Evolutionary conservation across 2,329 filamentous ascomycete species (phyloP), one percentile per base, ranked within the genome.

Genomic region (Cyphellophora europaea): DNA sequence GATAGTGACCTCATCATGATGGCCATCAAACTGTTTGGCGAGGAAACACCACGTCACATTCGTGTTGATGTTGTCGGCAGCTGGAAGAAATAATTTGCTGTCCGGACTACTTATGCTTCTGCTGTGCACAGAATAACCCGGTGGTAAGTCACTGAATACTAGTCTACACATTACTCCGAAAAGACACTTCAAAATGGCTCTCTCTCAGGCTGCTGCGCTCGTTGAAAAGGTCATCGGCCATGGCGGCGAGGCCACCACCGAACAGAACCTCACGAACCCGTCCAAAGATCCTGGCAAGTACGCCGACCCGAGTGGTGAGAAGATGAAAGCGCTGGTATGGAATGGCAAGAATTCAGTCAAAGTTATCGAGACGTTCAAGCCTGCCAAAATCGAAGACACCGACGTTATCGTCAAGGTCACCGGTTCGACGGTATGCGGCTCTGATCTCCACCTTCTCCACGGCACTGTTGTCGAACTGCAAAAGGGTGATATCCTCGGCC

Each of bases 351-450:
- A 87, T 51, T 74, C 66, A 18, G 83, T 93, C 30, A 61, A 82
- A 2, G 79, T 93, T 11, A 77, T 77, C 32, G 72, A 85, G 19
- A 72, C 74, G 4, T 72, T 80, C 1, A 80, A 77, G 48, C 85
- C 86, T 2, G 77, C 71, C 49, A 67, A 91, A 18, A 56, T 89
- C 16, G 83, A 91, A 54, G 70, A 76, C 28, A 63, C 65, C 33
- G 86, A 93, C 53, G 83, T 88, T 8, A 86, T 93, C 40, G 65
- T 91, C 47, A 86, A 80, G 53, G 73, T 93, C 19, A 93, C 74
- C 5, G 74, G 74, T 21, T 72, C 64, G 41, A 77, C 74, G 2
- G 70, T 78, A 27, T 77, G 74, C 53, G 74, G 74, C 21, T 73
- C 67, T 30, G 74, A 77, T 46, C 58, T 78, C 11, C 74, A 77